These are phyloP conservation scores for Calocybe gangraenosa DNA, from an alignment of 768 basidiomycete genomes.

Conservation along the genomic window DNA sequence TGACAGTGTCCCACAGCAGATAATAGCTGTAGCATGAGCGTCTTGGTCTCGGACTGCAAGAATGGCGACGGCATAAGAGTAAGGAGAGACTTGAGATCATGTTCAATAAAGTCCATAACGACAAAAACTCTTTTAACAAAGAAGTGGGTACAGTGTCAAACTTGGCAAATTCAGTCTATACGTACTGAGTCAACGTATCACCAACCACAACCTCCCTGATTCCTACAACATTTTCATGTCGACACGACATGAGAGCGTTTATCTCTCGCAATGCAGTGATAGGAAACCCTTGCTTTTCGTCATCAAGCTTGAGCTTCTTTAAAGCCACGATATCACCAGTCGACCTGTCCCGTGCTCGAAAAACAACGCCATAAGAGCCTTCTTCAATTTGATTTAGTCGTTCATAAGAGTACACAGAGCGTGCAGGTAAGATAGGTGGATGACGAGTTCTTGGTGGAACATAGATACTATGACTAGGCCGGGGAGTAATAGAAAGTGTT, in stretches of 20 bases:
- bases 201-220: conserved; percentile 97
- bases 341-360: conserved; percentile 91
- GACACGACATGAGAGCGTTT: conserved; percentile 92
- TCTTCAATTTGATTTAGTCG: conserved; percentile 97
- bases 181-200: conserved; percentile 97
- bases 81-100: conserved; percentile 95
- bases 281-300: conserved; percentile 98
- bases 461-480: conserved; percentile 52
- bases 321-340: conserved; percentile 95
- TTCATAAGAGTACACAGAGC: conserved; percentile 93
- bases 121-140: conserved; percentile 79
- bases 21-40: conserved; percentile 86
- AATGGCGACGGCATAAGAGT: conserved; percentile 96
- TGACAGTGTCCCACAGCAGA: conserved; percentile 95
- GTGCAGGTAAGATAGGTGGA: conserved; percentile 78
- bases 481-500: conserved; percentile 15
- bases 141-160: conserved; percentile 24
- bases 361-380: conserved; percentile 96
- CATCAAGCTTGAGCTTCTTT: conserved; percentile 97
- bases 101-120: conserved; percentile 99
- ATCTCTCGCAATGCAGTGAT: conserved; percentile 95
- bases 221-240: conserved; percentile 95
- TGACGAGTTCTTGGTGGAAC: conserved; percentile 75
- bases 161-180: conserved; percentile 24
- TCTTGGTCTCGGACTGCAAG: conserved; percentile 97